Base-by-base conservation (phyloP, 2,329 filamentous ascomycete species). In the Aspergillus latus region DNA sequence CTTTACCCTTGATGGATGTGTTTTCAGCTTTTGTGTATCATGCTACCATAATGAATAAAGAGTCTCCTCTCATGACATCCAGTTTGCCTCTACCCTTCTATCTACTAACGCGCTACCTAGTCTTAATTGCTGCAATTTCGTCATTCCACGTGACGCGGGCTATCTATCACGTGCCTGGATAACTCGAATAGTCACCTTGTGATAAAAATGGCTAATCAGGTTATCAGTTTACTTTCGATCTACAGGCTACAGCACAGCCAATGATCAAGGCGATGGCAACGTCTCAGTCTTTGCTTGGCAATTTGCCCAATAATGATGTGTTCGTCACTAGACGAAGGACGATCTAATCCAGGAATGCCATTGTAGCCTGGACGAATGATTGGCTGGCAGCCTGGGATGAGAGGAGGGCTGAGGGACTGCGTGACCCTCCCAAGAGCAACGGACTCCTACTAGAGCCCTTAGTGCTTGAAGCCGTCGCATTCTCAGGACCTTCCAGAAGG, bases 21-120 rank as follows among this genome's bases (percentile, higher is more conserved):
- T 58, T 56, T 58, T 58, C 53, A 49, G 57, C 49, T 62, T 62
- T 51, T 65, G 52, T 61, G 56, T 65, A 63, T 62, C 49, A 59
- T 61, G 62, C 60, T 63, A 54, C 61, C 51, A 54, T 66, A 64
- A 67, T 64, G 64, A 67, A 60, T 57, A 56, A 62, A 62, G 54
- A 64, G 55, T 64, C 65, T 64, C 62, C 64, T 64, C 64, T 66
- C 63, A 62, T 63, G 62, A 61, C 39, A 52, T 32, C 40, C 46
- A 46, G 30, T 52, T 16, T 37, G 49, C 39, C 50, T 10, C 43
- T 45, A 26, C 28, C 26, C 11, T 6, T 3, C 16, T 6, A 30
- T n/a, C 28, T 29, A 11, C 26, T 29, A 45, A 9, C 30, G 11
- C 13, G 5, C 26, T 44, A 44, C 11, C n/a, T 46, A 28, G 42